phyloP scores from a whole-genome alignment of 2,329 filamentous ascomycete species.

The Fusarium phyllophilum region DNA sequence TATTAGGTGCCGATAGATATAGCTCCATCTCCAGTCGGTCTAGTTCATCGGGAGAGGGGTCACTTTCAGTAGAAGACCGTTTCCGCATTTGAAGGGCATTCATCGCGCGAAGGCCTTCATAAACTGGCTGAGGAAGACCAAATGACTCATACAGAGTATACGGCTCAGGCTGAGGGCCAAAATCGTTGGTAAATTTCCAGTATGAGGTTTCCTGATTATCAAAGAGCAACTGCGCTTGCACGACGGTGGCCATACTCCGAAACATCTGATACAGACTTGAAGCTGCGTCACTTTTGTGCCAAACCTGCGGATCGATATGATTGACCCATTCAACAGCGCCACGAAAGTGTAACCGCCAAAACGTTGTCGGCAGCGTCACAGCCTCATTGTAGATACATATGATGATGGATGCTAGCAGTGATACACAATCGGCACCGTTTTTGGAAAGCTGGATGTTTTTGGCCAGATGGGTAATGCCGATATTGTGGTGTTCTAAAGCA shows the following conservation, averaged over 20 bases:
- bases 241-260: slow-evolving; percentile 36
- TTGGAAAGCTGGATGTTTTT: slow-evolving; percentile 40
- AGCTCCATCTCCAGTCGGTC: slow-evolving; percentile 39
- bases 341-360: slow-evolving; percentile 40
- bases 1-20: slow-evolving; percentile 31
- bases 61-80: neutral
- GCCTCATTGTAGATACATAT: slow-evolving; percentile 42
- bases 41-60: slow-evolving; percentile 17
- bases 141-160: slow-evolving; percentile 31
- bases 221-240: slow-evolving; percentile 36
- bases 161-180: slow-evolving; percentile 34
- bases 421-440: slow-evolving; percentile 34
- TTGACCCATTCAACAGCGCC: slow-evolving; percentile 43
- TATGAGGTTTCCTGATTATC: slow-evolving; percentile 25
- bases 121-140: slow-evolving; percentile 36
- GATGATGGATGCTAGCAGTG: slow-evolving; percentile 34
- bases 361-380: slow-evolving; percentile 36
- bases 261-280: slow-evolving; percentile 42
- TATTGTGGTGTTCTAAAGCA: slow-evolving; percentile 40
- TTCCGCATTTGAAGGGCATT: slow-evolving; percentile 31
- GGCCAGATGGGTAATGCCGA: slow-evolving; percentile 39
- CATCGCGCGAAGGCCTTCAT: slow-evolving; percentile 37
- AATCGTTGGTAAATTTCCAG: slow-evolving; percentile 37
- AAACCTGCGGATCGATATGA: slow-evolving; percentile 40
- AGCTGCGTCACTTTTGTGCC: slow-evolving; percentile 36